Evolutionary conservation across 1,139 yeast genomes (phyloP).

Genomic region (Blastobotrys apis): DNA sequence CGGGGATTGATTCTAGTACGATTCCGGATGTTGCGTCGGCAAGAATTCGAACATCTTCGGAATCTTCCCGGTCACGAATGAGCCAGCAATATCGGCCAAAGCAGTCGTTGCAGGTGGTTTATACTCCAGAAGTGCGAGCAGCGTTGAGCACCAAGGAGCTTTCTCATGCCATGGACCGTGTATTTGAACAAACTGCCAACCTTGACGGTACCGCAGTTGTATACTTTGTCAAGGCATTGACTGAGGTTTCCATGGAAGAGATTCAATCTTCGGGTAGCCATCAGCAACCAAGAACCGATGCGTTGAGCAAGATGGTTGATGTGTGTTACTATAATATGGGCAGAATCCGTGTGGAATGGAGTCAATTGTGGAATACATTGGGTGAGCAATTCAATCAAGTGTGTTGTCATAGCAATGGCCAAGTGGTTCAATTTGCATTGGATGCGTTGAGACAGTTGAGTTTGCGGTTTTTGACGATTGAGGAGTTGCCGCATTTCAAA

Average conservation of each 20-base stretch:
- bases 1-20: conserved; percentile 79
- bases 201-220: conserved; percentile 81
- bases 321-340: conserved; percentile 97
- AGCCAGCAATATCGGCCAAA: not conserved
- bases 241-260: conserved; percentile 86
- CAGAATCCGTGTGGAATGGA: conserved; percentile 95
- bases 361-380: conserved; percentile 91
- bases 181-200: conserved; percentile 77
- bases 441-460: conserved; percentile 92
- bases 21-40: conserved; percentile 86
- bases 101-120: too few species aligned
- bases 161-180: conserved; percentile 79
- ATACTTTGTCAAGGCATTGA: conserved; percentile 79
- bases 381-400: conserved; percentile 84
- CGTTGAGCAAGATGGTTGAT: conserved; percentile 92
- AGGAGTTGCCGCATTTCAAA: conserved; percentile 90
- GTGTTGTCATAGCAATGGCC: conserved; percentile 72
- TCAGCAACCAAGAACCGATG: conserved; percentile 81
- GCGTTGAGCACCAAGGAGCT: conserved; percentile 69
- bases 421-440: conserved; percentile 82
- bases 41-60: conserved; percentile 49
- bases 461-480: conserved; percentile 86
- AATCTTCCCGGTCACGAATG: conserved; percentile 24
- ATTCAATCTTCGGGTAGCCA: conserved; percentile 86
- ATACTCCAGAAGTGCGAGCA: conserved; percentile 53